A percentile compares a stretch with the other conserved stretches of the same genome.
Conservation (phyloP, 2,329 filamentous ascomycete genomes). For the Fusarium devonianum region DNA sequence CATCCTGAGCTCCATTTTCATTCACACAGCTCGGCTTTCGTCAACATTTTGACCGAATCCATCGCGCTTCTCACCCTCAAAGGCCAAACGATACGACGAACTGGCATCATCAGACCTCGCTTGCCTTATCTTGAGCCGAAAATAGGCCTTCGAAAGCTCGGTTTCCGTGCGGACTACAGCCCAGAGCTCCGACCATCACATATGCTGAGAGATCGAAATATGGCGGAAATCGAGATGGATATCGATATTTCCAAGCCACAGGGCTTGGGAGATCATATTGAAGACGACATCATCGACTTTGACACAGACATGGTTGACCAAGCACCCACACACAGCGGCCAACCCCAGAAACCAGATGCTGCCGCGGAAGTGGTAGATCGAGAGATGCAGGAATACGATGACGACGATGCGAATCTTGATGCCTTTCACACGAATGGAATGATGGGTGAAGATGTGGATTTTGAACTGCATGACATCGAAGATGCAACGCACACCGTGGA, state of each 20-base stretch:
- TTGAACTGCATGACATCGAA: conserved; percentile 22
- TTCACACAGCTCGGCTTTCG: conserved; percentile 14
- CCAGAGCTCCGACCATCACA: neutral
- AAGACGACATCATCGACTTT: conserved; percentile 50
- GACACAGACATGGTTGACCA: conserved; percentile 46
- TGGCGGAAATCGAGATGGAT: conserved; percentile 46
- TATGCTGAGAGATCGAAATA: conserved; percentile 12
- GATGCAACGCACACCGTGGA: conserved; percentile 15
- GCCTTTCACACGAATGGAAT: conserved; percentile 33
- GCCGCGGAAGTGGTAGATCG: conserved; percentile 18
- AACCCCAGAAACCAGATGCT: conserved; percentile 9
- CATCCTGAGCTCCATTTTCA: conserved; percentile 20
- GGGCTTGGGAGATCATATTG: conserved; percentile 32
- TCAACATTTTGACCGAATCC: conserved; percentile 29
- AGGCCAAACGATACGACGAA: too few relatives aligned
- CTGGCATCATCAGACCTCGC: too few relatives aligned
- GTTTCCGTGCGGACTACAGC: neutral
- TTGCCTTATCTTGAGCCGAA: too few relatives aligned
- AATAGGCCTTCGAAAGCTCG: neutral
- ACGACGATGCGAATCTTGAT: conserved; percentile 26
- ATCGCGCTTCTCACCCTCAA: conserved; percentile 15
- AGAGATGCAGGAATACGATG: conserved; percentile 29
- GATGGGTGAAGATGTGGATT: conserved; percentile 33
- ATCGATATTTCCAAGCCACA: conserved; percentile 41
- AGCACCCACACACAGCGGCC: conserved; percentile 1